These are phyloP conservation scores for Pecoramyces ruminantium DNA, from an alignment of 192 early-diverging fungal genomes.

Conservation along the genomic window DNA sequence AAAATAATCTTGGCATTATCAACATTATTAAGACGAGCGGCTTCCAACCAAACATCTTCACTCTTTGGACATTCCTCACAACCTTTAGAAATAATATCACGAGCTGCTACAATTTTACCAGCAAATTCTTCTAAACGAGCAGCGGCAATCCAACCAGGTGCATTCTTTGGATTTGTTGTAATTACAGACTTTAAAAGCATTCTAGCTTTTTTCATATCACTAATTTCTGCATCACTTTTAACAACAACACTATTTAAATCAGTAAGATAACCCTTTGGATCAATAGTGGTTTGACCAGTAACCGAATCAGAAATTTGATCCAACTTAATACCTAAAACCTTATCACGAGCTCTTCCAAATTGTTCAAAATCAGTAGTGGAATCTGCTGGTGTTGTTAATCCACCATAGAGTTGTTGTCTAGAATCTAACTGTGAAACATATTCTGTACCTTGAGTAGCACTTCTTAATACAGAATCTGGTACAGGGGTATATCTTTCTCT, in stretches of 20 bases:
- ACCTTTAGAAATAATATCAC: constrained; percentile 72
- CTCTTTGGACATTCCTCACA: constrained; percentile 86
- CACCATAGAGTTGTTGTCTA: constrained; percentile 34
- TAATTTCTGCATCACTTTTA: constrained; percentile 63
- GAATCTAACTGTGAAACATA: constrained; percentile 42
- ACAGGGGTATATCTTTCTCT: constrained; percentile 23
- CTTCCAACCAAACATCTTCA: constrained; percentile 96
- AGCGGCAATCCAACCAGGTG: constrained; percentile 95
- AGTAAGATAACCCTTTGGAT: constrained; percentile 91
- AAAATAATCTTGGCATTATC: constrained; percentile 80
- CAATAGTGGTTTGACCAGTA: constrained; percentile 72
- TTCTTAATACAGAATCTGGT: constrained; percentile 49
- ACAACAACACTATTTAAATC: constrained; percentile 69
- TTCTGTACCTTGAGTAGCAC: constrained; percentile 27
- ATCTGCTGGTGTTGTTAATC: constrained; percentile 37
- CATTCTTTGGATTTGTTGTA: constrained; percentile 85
- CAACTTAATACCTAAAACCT: constrained; percentile 76
- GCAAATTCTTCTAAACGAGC: constrained; percentile 91
- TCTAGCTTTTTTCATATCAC: constrained; percentile 80
- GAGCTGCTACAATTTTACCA: constrained; percentile 61
- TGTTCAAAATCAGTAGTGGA: constrained; percentile 65
- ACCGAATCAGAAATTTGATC: constrained; percentile 83
- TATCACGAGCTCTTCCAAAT: constrained; percentile 82
- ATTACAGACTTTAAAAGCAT: constrained; percentile 77
- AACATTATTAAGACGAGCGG: constrained; percentile 67